phyloP scores from a whole-genome alignment of 768 basidiomycete genomes.

The Boletales sp. region DNA sequence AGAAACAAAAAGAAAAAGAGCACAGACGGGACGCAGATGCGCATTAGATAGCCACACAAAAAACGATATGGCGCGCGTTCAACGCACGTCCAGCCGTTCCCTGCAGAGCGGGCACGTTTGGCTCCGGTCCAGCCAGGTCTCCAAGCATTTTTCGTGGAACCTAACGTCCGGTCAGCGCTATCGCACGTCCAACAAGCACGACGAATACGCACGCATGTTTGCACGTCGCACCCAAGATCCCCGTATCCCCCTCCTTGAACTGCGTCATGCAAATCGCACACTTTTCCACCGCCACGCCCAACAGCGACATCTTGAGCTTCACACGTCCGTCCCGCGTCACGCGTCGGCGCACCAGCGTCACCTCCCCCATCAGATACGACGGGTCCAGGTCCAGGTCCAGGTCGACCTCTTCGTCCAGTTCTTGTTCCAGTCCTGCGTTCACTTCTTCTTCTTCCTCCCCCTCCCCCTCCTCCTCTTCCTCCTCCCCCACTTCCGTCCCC shows the following conservation, averaged over 20 bases:
- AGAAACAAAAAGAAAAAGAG: not conserved
- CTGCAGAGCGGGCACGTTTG: slow-evolving; percentile 67
- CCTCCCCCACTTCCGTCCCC: slow-evolving; percentile 6
- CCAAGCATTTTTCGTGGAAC: slow-evolving; percentile 63
- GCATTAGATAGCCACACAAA: no score
- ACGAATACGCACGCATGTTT: slow-evolving; percentile 46
- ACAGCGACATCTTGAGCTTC: slow-evolving; percentile 64
- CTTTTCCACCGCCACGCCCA: slow-evolving; percentile 61
- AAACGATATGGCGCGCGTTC: not conserved
- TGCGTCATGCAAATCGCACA: slow-evolving; percentile 73
- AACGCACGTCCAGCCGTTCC: slow-evolving; percentile 36
- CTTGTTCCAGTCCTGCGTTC: no score
- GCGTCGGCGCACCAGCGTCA: slow-evolving; percentile 59
- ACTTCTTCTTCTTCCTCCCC: not conserved
- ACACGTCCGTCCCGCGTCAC: slow-evolving; percentile 60
- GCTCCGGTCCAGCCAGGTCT: slow-evolving; percentile 57
- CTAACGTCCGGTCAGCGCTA: slow-evolving; percentile 17
- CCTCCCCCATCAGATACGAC: slow-evolving; percentile 35
- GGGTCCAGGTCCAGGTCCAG: not conserved
- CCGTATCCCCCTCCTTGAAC: slow-evolving; percentile 58
- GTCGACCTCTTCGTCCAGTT: not conserved
- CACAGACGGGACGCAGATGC: not conserved
- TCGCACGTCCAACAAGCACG: not conserved
- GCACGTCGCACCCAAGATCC: slow-evolving; percentile 54
- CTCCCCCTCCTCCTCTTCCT: not conserved